Base-by-base conservation (phyloP, 768 basidiomycete species). In the Termitomyces sp. region DNA sequence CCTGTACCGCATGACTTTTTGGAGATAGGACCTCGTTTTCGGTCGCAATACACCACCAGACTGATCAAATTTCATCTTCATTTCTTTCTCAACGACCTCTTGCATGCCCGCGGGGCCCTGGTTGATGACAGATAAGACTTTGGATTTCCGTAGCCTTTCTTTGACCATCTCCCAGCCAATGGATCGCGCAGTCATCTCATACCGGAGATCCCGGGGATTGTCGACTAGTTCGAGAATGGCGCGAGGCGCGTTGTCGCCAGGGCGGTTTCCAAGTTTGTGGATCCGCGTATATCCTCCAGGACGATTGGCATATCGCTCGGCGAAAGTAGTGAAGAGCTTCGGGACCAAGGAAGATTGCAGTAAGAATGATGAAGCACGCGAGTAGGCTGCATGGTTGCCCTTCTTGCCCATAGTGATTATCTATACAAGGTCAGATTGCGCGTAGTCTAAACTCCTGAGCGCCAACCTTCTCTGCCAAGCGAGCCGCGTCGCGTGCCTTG, bases 241-340 rank as follows among this genome's bases (percentile, higher is more conserved):
- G 64, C 87, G 80, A 1, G 94, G 93, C 26, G 97, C 97, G 64
- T 95, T 91, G 75, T 99, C 97, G 14, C 95, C 94, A 55, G 74
- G 78, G 5, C 96, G 84, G 68, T 88, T 83, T n/a, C 95, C 96
- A 61, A 86, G 91, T 68, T 87, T 92, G 69, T 93, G 86, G 59
- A 98, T 87, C 23, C 97, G 86, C 5, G 96, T 98, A 75, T 98
- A 99, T 9, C 97, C 97, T 1, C 97, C 97, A 2, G 87, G 86
- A 3, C 97, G 83, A 15, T 77, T 63, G 0, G 83, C 78, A 70
- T 98, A 99, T 46, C 97, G 88, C 60, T 81, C 66, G 0, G 93
- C 84, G 54, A 96, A 86, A 1, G 84, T 81, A 10, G 77, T 78
- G 69, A 97, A 96, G 19, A 99, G 75, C 67, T 92, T 95, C n/a